A percentile compares a stretch with the other conserved stretches of the same genome.
These are phyloP conservation scores for Draba incana DNA, from an alignment of 345 rosid genomes.

Conservation along the genomic window DNA sequence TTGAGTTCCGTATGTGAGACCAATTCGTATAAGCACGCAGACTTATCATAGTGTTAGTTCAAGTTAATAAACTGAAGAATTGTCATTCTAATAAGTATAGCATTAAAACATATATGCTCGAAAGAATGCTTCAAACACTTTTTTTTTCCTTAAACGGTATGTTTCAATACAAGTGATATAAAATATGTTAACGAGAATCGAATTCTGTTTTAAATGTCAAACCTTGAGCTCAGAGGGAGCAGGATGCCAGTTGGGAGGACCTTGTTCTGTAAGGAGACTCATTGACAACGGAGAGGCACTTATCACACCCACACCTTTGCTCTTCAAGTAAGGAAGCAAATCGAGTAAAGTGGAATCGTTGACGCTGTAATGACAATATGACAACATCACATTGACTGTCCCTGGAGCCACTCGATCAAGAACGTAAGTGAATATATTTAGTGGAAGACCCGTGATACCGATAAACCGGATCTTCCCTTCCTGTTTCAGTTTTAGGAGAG, in stretches of 20 bases:
- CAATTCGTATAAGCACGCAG: no score
- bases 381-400: slow-evolving; percentile 73
- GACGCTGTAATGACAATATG: slow-evolving; percentile 80
- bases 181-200: neutral
- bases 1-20: neutral
- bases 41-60: neutral
- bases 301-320: slow-evolving; percentile 82
- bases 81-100: neutral
- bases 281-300: slow-evolving; percentile 89
- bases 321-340: slow-evolving; percentile 80
- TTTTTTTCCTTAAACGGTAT: no score
- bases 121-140: neutral
- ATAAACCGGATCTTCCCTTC: slow-evolving; percentile 81
- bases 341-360: slow-evolving; percentile 76
- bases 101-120: no score
- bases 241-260: slow-evolving; percentile 99
- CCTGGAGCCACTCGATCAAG: slow-evolving; percentile 87
- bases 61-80: neutral
- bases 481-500: slow-evolving; percentile 79
- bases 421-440: slow-evolving; percentile 68
- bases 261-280: slow-evolving; percentile 87
- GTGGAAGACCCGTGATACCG: slow-evolving; percentile 93
- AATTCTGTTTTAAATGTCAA: slow-evolving; percentile 1
- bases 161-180: no score
- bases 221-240: slow-evolving; percentile 88